Evolutionary conservation across 2,329 filamentous ascomycete species (phyloP).

Genomic region (Neospermospora avenae): DNA sequence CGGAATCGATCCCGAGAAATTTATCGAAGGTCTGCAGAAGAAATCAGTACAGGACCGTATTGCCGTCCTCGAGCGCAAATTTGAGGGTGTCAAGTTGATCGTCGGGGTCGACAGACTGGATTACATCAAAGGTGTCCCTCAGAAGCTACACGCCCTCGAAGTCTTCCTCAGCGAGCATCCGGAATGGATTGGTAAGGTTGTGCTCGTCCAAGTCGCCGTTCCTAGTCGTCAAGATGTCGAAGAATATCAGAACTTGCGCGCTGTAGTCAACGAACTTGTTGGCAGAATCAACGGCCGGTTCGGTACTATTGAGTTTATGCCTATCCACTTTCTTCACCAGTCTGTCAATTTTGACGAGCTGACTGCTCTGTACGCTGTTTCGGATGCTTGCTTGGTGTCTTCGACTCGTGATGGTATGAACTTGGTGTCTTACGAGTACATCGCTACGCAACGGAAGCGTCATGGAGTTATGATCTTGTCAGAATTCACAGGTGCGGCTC

Average conservation of each 20-base stretch:
- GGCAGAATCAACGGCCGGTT: slow-evolving; percentile 97
- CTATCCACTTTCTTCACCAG: slow-evolving; percentile 97
- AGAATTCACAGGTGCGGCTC: slow-evolving; percentile 93
- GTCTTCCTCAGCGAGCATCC: slow-evolving; percentile 96
- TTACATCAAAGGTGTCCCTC: slow-evolving; percentile 98
- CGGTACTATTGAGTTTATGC: slow-evolving; percentile 97
- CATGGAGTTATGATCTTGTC: slow-evolving; percentile 94
- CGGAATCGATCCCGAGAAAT: slow-evolving; percentile 96
- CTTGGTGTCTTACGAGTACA: slow-evolving; percentile 96
- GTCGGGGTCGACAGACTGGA: slow-evolving; percentile 95
- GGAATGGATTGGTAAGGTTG: slow-evolving; percentile 96
- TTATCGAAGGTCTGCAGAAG: slow-evolving; percentile 82
- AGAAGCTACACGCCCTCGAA: slow-evolving; percentile 94
- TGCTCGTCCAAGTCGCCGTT: slow-evolving; percentile 92
- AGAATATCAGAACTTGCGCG: slow-evolving; percentile 93
- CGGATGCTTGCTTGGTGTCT: slow-evolving; percentile 87
- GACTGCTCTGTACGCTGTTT: slow-evolving; percentile 87
- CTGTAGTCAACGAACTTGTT: slow-evolving; percentile 94
- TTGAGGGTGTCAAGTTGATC: slow-evolving; percentile 93
- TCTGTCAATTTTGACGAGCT: slow-evolving; percentile 93
- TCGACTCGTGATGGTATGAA: slow-evolving; percentile 99
- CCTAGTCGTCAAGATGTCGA: slow-evolving; percentile 94
- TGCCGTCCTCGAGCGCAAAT: slow-evolving; percentile 79
- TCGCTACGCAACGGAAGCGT: slow-evolving; percentile 84
- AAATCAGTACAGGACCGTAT: slow-evolving; percentile 87